Conservation (phyloP, 1,284 basidiomycete species). For the Peniophora sp. region DNA sequence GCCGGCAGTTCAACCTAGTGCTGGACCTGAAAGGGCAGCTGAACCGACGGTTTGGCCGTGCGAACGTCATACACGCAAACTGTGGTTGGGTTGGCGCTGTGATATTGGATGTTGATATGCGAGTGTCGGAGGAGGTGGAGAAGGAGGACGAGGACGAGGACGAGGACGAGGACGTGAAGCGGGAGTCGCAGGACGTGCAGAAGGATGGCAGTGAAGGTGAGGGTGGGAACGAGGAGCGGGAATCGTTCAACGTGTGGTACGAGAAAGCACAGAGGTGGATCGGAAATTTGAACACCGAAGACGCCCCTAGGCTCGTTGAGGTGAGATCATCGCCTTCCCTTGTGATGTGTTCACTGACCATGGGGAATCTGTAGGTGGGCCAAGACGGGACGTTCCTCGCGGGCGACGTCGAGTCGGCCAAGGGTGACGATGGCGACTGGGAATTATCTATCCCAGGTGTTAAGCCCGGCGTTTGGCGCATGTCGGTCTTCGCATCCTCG, state of each 20-base stretch:
- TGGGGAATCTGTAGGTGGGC: background rate
- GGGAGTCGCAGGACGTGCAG: too few relatives aligned
- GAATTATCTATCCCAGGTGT: constrained; percentile 5
- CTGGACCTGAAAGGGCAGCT: background rate
- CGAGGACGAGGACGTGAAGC: too few relatives aligned
- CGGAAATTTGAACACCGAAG: background rate
- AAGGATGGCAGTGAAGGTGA: too few relatives aligned
- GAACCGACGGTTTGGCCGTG: background rate
- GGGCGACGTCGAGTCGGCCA: constrained; percentile 4
- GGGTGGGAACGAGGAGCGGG: too few relatives aligned
- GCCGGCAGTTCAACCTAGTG: background rate
- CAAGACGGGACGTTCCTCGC: constrained; percentile 3
- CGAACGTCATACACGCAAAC: background rate
- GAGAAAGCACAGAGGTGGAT: background rate
- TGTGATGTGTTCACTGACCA: too few relatives aligned
- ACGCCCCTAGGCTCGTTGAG: background rate
- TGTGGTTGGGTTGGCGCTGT: background rate
- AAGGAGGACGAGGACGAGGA: background rate
- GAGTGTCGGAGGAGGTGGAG: background rate
- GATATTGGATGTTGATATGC: background rate
- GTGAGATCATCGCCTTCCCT: background rate
- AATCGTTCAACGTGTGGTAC: background rate
- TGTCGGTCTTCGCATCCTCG: background rate
- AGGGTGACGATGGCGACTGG: constrained; percentile 7
- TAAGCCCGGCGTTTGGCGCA: constrained; percentile 8